Evolutionary conservation across 2,329 filamentous ascomycete species (phyloP), one percentile per base, ranked within the genome.

Genomic region (Alternaria panax): DNA sequence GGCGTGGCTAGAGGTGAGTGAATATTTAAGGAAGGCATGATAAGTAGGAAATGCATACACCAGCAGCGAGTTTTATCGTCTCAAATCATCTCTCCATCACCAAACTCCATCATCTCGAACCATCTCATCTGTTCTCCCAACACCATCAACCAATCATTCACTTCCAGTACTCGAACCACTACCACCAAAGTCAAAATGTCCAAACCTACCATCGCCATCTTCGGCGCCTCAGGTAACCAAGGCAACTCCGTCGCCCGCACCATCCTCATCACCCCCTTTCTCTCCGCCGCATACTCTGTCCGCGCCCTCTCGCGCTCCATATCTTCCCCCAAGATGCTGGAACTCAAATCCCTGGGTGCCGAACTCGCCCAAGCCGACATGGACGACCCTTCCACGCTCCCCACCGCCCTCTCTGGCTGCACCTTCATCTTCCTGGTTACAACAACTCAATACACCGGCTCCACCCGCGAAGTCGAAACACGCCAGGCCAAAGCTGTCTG

Each of bases 231-330:
- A 5, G 75, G 74, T 32, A 75, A 84, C 59, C 87, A 90, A 75
- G 87, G 87, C 48, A 83, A 84, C 62, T 85, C 84, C 8, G 80
- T 88, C 45, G 82, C 86, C 51, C 72, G 78, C 30, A 67, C 70
- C 38, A 71, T 85, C 18, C 78, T 84, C 11, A 63, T 70, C 24
- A 76, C 79, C 67, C 73, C 82, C 0, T 76, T 85, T 1, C 70
- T 77, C 11, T 69, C 70, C 9, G 18, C 60, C 5, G 79, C 78
- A n/a, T 75, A 80, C 43, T 71, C 77, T 5, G 77, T 89, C 38
- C 84, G 86, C 28, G 87, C 80, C 46, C 79, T 89, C 20, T 87
- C 86, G 2, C 84, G 87, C 46, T 78, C 86, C 58, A 61, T 76
- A 2, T 70, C 73, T 12, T 82, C 80, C 47, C 65, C 80, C 0